Percentiles rank a stretch among this genome's conserved stretches.
Conservation (phyloP, 164 flowering plant genomes). For the Cinnamomum micranthum region DNA sequence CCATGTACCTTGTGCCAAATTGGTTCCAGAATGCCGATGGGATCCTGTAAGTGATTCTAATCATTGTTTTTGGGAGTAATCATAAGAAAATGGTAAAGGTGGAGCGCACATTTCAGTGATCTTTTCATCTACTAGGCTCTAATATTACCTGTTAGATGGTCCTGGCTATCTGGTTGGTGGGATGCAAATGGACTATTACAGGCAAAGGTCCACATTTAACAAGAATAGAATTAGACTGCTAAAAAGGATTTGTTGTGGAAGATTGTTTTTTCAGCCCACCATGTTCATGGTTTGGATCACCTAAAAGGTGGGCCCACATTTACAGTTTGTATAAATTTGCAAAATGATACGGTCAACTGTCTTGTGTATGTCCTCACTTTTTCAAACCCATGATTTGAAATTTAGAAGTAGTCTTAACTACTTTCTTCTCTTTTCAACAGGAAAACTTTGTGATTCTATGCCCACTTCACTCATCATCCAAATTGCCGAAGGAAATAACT, state of each 20-base stretch:
- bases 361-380: not conserved
- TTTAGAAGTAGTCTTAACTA: not conserved
- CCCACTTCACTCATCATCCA: conserved; percentile 66
- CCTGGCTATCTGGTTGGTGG: not conserved
- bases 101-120: not conserved
- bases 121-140: not conserved
- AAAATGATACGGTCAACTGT: too few species aligned
- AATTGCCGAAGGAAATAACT: conserved; percentile 60
- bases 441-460: conserved; percentile 92
- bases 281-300: too few species aligned
- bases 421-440: conserved; percentile 33
- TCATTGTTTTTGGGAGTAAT: not conserved
- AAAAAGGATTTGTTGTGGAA: too few species aligned
- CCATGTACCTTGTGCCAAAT: conserved; percentile 89
- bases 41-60: conserved; percentile 56
- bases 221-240: too few species aligned
- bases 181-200: not conserved
- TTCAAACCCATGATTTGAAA: not conserved
- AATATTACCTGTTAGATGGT: not conserved
- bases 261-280: too few species aligned
- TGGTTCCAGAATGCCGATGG: conserved; percentile 73
- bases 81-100: not conserved
- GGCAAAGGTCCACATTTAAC: too few species aligned
- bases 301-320: too few species aligned
- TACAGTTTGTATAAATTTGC: too few species aligned